Evolutionary conservation across 768 basidiomycete genomes (phyloP).

Genomic region (Suillus placidus): DNA sequence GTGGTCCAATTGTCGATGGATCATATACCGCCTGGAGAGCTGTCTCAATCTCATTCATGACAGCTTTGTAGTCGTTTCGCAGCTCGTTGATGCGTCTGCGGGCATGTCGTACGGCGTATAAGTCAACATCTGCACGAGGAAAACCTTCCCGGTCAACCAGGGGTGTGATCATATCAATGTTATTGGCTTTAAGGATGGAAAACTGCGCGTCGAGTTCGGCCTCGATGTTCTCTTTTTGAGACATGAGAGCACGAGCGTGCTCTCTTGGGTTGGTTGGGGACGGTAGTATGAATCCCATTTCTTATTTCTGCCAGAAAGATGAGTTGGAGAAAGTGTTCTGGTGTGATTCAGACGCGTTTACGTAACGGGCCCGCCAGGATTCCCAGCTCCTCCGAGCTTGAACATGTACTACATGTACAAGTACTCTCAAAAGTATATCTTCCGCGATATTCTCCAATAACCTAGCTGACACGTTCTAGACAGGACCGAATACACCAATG

Average conservation of each 20-base stretch:
- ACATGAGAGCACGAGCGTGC: conserved; percentile 64
- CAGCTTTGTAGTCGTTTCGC: conserved; percentile 70
- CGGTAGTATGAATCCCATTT: conserved; percentile 52
- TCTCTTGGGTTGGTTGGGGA: conserved; percentile 51
- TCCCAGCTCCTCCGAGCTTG: too few species aligned
- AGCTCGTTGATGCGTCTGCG: conserved; percentile 79
- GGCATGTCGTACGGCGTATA: conserved; percentile 76
- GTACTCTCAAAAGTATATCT: neutral
- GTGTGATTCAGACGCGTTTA: neutral
- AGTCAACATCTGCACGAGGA: conserved; percentile 84
- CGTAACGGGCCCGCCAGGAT: neutral
- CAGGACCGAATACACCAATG: conserved; percentile 51
- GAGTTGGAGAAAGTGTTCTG: neutral
- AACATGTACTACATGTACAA: neutral
- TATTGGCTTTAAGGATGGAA: conserved; percentile 63
- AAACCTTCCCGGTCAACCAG: conserved; percentile 89
- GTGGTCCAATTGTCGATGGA: conserved; percentile 30
- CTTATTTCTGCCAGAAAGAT: neutral
- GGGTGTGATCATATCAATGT: conserved; percentile 66
- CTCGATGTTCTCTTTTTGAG: conserved; percentile 73
- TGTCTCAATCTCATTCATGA: conserved; percentile 68
- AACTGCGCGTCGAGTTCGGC: conserved; percentile 65
- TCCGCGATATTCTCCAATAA: conserved; percentile 43
- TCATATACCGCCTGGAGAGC: conserved; percentile 74
- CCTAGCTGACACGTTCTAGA: conserved; percentile 55